Evolutionary conservation across 2,329 filamentous ascomycete species (phyloP).

Genomic region (Stylonectria norvegica): DNA sequence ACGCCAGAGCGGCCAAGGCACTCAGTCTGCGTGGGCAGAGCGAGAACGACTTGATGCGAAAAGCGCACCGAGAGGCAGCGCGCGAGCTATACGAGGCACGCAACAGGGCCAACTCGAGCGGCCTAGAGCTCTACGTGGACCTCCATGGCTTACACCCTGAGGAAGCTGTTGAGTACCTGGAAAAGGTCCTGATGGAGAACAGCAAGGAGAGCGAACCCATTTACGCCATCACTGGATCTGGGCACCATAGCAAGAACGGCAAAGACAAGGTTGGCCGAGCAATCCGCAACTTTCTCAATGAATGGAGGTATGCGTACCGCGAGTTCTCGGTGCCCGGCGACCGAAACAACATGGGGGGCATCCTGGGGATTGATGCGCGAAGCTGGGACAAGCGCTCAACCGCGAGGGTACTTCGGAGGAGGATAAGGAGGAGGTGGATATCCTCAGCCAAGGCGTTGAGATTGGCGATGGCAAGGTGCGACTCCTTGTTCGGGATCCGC

Average conservation of each 20-base stretch:
- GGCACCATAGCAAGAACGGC: slow-evolving; percentile 96
- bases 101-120: slow-evolving; percentile 63
- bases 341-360: slow-evolving; percentile 75
- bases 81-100: slow-evolving; percentile 89
- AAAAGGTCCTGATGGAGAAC: slow-evolving; percentile 82
- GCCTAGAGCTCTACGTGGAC: slow-evolving; percentile 85
- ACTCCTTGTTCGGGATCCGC: slow-evolving; percentile 59
- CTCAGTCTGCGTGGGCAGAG: slow-evolving; percentile 90
- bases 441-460: slow-evolving; percentile 63
- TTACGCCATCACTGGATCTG: slow-evolving; percentile 95
- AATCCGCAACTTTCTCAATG: slow-evolving; percentile 83
- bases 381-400: slow-evolving; percentile 62
- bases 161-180: slow-evolving; percentile 91
- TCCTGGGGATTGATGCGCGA: slow-evolving; percentile 63
- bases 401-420: slow-evolving; percentile 44
- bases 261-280: slow-evolving; percentile 98
- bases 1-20: slow-evolving; percentile 92
- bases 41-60: slow-evolving; percentile 95
- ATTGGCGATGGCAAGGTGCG: slow-evolving; percentile 65
- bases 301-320: slow-evolving; percentile 92
- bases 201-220: slow-evolving; percentile 69
- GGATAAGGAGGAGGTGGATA: slow-evolving; percentile 48
- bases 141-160: slow-evolving; percentile 98
- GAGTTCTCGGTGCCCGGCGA: slow-evolving; percentile 98
- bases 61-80: slow-evolving; percentile 92